Evolutionary conservation across 2,329 filamentous ascomycete species (phyloP).

Genomic region (Eutypa lata): DNA sequence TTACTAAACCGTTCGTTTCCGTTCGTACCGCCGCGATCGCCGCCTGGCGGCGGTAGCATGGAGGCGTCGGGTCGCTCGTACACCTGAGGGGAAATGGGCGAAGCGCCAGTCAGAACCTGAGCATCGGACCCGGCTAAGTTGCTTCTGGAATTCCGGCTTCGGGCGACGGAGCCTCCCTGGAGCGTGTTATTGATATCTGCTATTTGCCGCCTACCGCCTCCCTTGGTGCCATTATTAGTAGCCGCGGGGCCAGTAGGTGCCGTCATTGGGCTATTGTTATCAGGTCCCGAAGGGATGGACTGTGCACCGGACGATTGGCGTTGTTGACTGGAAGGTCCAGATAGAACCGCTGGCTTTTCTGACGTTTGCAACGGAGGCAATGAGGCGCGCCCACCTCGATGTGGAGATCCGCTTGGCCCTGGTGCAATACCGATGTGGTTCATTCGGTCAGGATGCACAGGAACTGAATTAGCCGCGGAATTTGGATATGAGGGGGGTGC

Average conservation of each 20-base stretch:
- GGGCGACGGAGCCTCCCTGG: slow-evolving; percentile 38
- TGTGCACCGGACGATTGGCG: slow-evolving; percentile 19
- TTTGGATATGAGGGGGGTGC: slow-evolving; percentile 17
- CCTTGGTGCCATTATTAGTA: slow-evolving; percentile 31
- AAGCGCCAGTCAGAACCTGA: slow-evolving; percentile 54
- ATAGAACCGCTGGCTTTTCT: slow-evolving; percentile 27
- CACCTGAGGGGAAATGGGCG: slow-evolving; percentile 45
- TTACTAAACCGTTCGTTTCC: slow-evolving; percentile 28
- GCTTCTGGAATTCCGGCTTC: slow-evolving; percentile 36
- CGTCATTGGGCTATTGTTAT: slow-evolving; percentile 24
- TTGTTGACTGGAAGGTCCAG: slow-evolving; percentile 20
- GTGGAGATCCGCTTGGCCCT: slow-evolving; percentile 18
- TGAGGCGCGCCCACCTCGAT: slow-evolving; percentile 21
- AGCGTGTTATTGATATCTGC: slow-evolving; percentile 59
- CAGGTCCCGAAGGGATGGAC: slow-evolving; percentile 15
- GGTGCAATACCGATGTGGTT: slow-evolving; percentile 32
- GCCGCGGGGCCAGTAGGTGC: slow-evolving; percentile 32
- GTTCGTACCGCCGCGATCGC: slow-evolving; percentile 30
- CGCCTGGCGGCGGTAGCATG: slow-evolving; percentile 26
- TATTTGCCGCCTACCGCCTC: slow-evolving; percentile 49
- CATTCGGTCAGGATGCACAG: slow-evolving; percentile 41
- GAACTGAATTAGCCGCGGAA: slow-evolving; percentile 17
- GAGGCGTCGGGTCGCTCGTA: slow-evolving; percentile 47
- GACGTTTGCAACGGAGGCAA: slow-evolving; percentile 29
- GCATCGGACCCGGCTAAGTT: slow-evolving; percentile 52